Conservation (phyloP, 768 basidiomycete genomes). For the Boletus sp. region DNA sequence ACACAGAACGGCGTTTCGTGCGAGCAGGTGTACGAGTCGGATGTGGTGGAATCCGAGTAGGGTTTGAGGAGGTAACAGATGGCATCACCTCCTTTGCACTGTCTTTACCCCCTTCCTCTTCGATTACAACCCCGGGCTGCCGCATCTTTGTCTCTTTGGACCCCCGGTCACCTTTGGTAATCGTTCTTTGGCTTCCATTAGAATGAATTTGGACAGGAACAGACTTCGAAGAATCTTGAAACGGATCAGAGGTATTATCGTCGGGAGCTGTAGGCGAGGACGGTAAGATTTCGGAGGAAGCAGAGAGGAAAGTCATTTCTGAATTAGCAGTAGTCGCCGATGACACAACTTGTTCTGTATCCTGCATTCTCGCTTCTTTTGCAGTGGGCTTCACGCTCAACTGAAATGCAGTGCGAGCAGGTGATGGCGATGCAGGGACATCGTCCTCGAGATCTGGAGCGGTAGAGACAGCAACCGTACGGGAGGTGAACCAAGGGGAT, state of each 20-base stretch:
- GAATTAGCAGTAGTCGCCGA: slow-evolving; percentile 43
- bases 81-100: slow-evolving; percentile 1
- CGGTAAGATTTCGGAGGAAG: slow-evolving; percentile 46
- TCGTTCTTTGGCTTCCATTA: slow-evolving; percentile 57
- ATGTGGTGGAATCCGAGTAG: slow-evolving; percentile 46
- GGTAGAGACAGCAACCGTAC: slow-evolving; percentile 4
- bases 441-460: slow-evolving; percentile 12
- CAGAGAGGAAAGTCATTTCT: slow-evolving; percentile 50
- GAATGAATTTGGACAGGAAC: slow-evolving; percentile 40
- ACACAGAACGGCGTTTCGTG: slow-evolving; percentile 94
- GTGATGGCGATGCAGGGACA: slow-evolving; percentile 31
- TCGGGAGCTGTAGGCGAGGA: slow-evolving; percentile 61
- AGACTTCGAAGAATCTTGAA: slow-evolving; percentile 27
- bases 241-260: slow-evolving; percentile 42
- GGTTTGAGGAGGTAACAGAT: slow-evolving; percentile 23
- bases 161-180: slow-evolving; percentile 40
- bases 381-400: slow-evolving; percentile 21
- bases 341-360: slow-evolving; percentile 38
- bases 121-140: slow-evolving; percentile 49
- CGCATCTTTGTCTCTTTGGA: slow-evolving; percentile 32
- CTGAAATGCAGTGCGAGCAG: slow-evolving; percentile 29
- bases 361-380: slow-evolving; percentile 8
- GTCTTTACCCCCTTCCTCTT: slow-evolving; percentile 40
- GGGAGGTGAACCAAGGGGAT: slow-evolving; percentile 79
- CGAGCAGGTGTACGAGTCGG: slow-evolving; percentile 87